Percentiles rank a stretch among this genome's conserved stretches.
Conservation (phyloP, 148 eudicot species). For the Silene latifolia region DNA sequence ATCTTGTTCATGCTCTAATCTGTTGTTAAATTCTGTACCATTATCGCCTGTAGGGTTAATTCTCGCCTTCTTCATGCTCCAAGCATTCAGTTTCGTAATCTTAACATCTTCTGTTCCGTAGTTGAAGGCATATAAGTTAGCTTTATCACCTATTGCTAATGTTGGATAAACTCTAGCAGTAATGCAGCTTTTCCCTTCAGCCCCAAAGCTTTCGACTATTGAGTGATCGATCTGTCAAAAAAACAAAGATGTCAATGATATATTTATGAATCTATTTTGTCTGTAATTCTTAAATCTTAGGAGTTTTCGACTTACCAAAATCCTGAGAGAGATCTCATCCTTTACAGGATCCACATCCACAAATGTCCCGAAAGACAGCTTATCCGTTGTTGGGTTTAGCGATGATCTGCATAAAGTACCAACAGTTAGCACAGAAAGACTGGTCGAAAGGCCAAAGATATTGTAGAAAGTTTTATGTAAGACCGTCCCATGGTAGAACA, state of each 20-base stretch:
- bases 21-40: not conserved
- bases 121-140: slow-evolving; percentile 57
- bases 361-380: slow-evolving; percentile 48
- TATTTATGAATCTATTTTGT: not conserved
- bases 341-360: slow-evolving; percentile 48
- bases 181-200: slow-evolving; percentile 52
- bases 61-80: slow-evolving; percentile 55
- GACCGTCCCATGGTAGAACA: not conserved
- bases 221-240: slow-evolving; percentile 59
- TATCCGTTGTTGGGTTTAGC: slow-evolving; percentile 37
- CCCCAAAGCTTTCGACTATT: slow-evolving; percentile 62
- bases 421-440: not conserved
- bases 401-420: slow-evolving; percentile 34
- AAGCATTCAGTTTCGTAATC: slow-evolving; percentile 43
- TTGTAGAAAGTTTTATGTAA: not conserved
- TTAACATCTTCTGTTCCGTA: slow-evolving; percentile 40
- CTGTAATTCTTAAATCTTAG: not conserved
- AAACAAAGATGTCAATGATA: not conserved
- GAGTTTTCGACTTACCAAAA: slow-evolving; percentile 21
- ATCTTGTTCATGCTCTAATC: slow-evolving; percentile 7
- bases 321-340: slow-evolving; percentile 36
- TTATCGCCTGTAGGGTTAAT: slow-evolving; percentile 19
- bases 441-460: too few relatives aligned
- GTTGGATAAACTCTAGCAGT: slow-evolving; percentile 64
- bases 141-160: slow-evolving; percentile 35